Evolutionary conservation across 108 stramenopile species (phyloP).

Genomic region (Pseudonitzschia delicatissima): DNA sequence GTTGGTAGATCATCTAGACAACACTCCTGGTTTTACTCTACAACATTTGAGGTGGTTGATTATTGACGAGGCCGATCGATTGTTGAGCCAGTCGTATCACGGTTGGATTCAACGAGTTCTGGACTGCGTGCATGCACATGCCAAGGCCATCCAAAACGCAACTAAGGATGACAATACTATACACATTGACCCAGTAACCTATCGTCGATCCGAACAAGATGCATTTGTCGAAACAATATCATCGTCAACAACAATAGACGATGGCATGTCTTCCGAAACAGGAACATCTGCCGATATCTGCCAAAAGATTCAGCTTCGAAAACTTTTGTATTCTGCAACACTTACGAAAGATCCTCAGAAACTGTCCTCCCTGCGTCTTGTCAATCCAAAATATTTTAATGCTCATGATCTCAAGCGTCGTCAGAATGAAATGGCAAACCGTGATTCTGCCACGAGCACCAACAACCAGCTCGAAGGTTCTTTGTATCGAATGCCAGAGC

Average conservation of each 20-base stretch:
- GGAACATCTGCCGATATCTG: not conserved
- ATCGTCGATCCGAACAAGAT: slow-evolving; percentile 10
- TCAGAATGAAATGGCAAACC: not conserved
- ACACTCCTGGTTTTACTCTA: slow-evolving; percentile 91
- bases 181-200: slow-evolving; percentile 10
- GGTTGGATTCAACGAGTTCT: slow-evolving; percentile 87
- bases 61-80: slow-evolving; percentile 94
- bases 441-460: not conserved
- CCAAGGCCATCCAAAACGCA: not conserved
- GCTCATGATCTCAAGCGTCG: slow-evolving; percentile 54
- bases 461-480: slow-evolving; percentile 2
- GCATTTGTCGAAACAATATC: slow-evolving; percentile 2
- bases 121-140: slow-evolving; percentile 42
- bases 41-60: slow-evolving; percentile 89
- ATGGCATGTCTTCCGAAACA: not conserved
- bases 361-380: slow-evolving; percentile 78
- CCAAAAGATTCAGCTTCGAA: slow-evolving; percentile 55
- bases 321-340: slow-evolving; percentile 90
- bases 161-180: slow-evolving; percentile 15
- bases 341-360: slow-evolving; percentile 95
- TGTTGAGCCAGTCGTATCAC: slow-evolving; percentile 91
- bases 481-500: slow-evolving; percentile 51
- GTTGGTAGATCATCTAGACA: slow-evolving; percentile 88
- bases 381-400: slow-evolving; percentile 86
- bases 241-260: not conserved